Percentiles rank a stretch among this genome's conserved stretches.
Evolutionary conservation across 768 basidiomycete species (phyloP).

Genomic region (Mycena epipterygia): DNA sequence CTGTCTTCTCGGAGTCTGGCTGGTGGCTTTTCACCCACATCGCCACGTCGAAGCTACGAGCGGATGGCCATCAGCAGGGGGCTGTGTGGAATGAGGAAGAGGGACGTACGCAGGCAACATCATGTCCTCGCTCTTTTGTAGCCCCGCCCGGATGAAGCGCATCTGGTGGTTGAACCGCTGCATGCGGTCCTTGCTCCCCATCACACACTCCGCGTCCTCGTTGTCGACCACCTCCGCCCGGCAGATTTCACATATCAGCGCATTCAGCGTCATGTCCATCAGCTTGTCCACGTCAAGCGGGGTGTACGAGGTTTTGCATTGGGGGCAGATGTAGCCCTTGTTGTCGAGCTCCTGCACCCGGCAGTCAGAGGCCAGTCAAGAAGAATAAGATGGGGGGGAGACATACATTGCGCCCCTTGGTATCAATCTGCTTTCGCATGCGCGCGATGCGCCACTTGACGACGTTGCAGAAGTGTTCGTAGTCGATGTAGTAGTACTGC

Average conservation of each 20-base stretch:
- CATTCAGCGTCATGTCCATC: conserved; percentile 75
- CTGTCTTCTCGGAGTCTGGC: conserved; percentile 72
- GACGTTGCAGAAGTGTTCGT: conserved; percentile 95
- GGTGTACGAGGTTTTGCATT: conserved; percentile 86
- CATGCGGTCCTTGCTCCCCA: conserved; percentile 94
- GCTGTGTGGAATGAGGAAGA: background rate
- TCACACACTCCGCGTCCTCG: conserved; percentile 88
- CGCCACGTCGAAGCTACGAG: conserved; percentile 86
- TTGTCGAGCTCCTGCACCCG: conserved; percentile 89
- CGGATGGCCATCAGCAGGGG: conserved; percentile 20
- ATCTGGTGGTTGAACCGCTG: conserved; percentile 95
- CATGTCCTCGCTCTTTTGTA: conserved; percentile 92
- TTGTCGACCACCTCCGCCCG: conserved; percentile 90
- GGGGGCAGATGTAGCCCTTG: conserved; percentile 97
- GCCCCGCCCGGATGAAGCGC: conserved; percentile 86
- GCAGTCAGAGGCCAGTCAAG: background rate
- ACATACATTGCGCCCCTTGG: conserved; percentile 87
- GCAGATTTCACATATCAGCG: conserved; percentile 91
- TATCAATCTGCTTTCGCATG: conserved; percentile 92
- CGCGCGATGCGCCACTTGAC: conserved; percentile 97
- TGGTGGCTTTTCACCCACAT: conserved; percentile 85
- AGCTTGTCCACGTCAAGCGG: conserved; percentile 89
- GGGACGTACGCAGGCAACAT: conserved; percentile 80
- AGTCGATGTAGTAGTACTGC: conserved; percentile 97
- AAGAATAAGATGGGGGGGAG: background rate